These are phyloP conservation scores for Tolypocladium paradoxum DNA, from an alignment of 2,329 filamentous ascomycete species.

Conservation along the genomic window DNA sequence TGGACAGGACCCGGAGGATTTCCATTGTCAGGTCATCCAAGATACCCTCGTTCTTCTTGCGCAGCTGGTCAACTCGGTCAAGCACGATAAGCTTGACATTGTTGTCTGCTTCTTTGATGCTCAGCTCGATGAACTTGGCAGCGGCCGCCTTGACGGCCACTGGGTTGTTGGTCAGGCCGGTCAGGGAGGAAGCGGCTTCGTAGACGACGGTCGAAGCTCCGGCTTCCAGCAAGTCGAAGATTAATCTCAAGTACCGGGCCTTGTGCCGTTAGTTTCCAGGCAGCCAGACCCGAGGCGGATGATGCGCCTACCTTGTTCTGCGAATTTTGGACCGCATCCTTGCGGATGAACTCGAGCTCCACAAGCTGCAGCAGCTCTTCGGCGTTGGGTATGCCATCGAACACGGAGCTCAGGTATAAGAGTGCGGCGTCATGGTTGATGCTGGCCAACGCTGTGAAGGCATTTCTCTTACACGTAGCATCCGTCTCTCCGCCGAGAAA, in stretches of 20 bases:
- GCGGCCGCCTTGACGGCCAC: slow-evolving; percentile 96
- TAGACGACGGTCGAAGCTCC: slow-evolving; percentile 92
- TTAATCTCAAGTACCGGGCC: slow-evolving; percentile 84
- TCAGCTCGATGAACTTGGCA: slow-evolving; percentile 89
- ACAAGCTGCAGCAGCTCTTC: slow-evolving; percentile 90
- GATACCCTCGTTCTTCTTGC: slow-evolving; percentile 80
- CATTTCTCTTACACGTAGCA: slow-evolving; percentile 94
- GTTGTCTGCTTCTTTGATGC: slow-evolving; percentile 96
- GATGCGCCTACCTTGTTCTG: slow-evolving; percentile 67
- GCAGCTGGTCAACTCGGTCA: slow-evolving; percentile 80
- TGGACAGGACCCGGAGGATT: slow-evolving; percentile 86
- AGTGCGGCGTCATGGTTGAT: slow-evolving; percentile 93
- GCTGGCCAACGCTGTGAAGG: slow-evolving; percentile 79
- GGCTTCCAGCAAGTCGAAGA: slow-evolving; percentile 93
- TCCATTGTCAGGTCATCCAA: slow-evolving; percentile 95
- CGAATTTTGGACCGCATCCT: slow-evolving; percentile 88
- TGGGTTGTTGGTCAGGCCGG: slow-evolving; percentile 87
- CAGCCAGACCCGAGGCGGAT: slow-evolving; percentile 9
- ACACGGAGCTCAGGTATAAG: slow-evolving; percentile 76
- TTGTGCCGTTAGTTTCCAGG: slow-evolving; percentile 22
- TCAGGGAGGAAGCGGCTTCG: slow-evolving; percentile 91
- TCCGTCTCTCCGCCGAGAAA: slow-evolving; percentile 91
- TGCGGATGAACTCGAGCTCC: slow-evolving; percentile 94
- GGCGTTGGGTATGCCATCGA: slow-evolving; percentile 87
- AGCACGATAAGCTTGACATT: slow-evolving; percentile 98